Evolutionary conservation across 108 stramenopile species (phyloP), one percentile per base, ranked within the genome.

Genomic region (Stephanodiscus triporus): DNA sequence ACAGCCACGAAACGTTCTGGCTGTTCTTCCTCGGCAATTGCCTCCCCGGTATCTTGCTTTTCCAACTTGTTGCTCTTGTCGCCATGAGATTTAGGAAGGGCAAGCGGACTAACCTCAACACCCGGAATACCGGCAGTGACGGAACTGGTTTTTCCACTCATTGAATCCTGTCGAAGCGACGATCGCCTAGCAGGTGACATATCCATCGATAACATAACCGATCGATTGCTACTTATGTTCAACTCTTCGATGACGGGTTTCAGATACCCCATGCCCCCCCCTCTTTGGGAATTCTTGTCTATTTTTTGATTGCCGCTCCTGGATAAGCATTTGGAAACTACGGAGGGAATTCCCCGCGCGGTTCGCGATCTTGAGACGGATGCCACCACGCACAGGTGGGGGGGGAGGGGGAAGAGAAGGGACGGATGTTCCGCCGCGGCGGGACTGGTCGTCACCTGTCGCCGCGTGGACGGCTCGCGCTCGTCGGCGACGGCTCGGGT

Each of bases 1-100:
- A 77, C 43, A 6, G 77, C 77, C 29, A 77, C 63, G 49, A 63
- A 77, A 51, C 77, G 53, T 20, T 66, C 55, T 6, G 77, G 49
- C 19, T 29, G 17, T 20, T 56, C 40, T 8, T 23, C 57, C 16
- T 24, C 49, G 27, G 42, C 1, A 11, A 51, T 62, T 40, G 14
- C 53, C 32, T 8, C 7, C 5, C 8, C 68, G 24, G 24, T 17
- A 40, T 42, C 23, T 0, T 16, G 32, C 32, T 5, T 2, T 34
- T 34, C 32, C 32, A 5, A 2, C 32, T 34, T 34, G 32, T 34
- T 34, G 32, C 32, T 53, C 23, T 22, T 37, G 22, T 70, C 22
- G 10, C 57, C 58, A 19, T 13, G 14, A 2, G 24, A 17, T 11
- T n/a, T n/a, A n/a, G 59, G 43, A 13, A 9, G 9, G 11, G 40